phyloP scores from a whole-genome alignment of 148 eudicot genomes.

The Rhododendron griersonianum region DNA sequence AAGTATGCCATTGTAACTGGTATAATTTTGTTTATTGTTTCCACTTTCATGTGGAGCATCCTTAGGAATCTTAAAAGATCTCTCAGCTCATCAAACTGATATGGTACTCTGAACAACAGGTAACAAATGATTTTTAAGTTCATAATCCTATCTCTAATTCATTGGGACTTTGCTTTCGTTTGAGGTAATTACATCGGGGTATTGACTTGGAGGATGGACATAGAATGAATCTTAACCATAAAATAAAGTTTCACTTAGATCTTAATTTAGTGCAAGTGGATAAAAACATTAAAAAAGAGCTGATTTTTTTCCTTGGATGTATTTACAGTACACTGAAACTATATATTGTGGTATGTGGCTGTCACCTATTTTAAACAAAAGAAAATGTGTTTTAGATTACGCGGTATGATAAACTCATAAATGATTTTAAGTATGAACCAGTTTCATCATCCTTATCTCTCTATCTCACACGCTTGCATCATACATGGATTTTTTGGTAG shows the following conservation, averaged over 20 bases:
- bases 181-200: neutral
- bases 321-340: too few relatives aligned
- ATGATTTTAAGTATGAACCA: too few relatives aligned
- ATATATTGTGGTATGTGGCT: neutral
- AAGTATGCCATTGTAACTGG: slow-evolving; percentile 73
- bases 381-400: too few relatives aligned
- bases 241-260: neutral
- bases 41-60: slow-evolving; percentile 88
- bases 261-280: neutral
- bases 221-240: neutral
- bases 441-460: too few relatives aligned
- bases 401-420: too few relatives aligned
- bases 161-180: neutral
- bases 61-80: slow-evolving; percentile 55
- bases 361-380: too few relatives aligned
- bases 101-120: neutral
- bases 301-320: neutral
- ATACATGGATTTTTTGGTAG: too few relatives aligned
- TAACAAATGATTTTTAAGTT: neutral
- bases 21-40: slow-evolving; percentile 51
- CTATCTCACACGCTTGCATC: too few relatives aligned
- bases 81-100: slow-evolving; percentile 31
- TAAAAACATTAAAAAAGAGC: neutral
- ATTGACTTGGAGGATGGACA: neutral
- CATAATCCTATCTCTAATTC: neutral